Conservation (phyloP, 1,284 basidiomycete genomes). For the Leucoagaricus sp. region DNA sequence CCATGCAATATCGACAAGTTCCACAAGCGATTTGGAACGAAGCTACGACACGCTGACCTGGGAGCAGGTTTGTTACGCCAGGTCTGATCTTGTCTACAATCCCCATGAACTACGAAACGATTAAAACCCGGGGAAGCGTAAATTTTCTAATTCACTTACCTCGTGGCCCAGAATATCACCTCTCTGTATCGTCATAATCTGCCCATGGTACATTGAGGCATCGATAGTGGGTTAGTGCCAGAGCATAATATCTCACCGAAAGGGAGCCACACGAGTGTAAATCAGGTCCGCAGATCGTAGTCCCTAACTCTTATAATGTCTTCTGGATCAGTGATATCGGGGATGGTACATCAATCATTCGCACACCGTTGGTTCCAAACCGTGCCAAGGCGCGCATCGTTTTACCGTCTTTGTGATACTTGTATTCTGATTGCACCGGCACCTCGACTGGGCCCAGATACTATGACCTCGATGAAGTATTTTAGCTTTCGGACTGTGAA, state of each 20-base stretch:
- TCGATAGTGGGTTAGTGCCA: background rate
- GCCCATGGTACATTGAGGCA: slow-evolving; percentile 53
- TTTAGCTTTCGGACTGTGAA: background rate
- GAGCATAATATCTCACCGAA: too few relatives aligned
- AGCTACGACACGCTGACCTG: slow-evolving; percentile 72
- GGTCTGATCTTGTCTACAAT: slow-evolving; percentile 66
- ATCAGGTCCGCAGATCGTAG: slow-evolving; percentile 72
- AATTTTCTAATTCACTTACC: slow-evolving; percentile 32
- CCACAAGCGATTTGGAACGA: slow-evolving; percentile 83
- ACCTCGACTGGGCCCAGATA: slow-evolving; percentile 46
- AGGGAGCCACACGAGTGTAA: slow-evolving; percentile 52
- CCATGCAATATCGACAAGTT: slow-evolving; percentile 70
- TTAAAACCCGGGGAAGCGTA: background rate
- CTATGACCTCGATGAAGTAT: slow-evolving; percentile 22
- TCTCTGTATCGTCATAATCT: slow-evolving; percentile 65
- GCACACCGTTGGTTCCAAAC: slow-evolving; percentile 60
- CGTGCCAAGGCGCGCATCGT: slow-evolving; percentile 74
- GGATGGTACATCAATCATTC: slow-evolving; percentile 63
- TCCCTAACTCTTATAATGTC: slow-evolving; percentile 72
- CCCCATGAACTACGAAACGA: slow-evolving; percentile 59
- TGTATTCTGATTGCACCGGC: slow-evolving; percentile 48
- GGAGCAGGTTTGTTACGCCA: slow-evolving; percentile 56
- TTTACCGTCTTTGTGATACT: slow-evolving; percentile 47
- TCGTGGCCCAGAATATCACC: slow-evolving; percentile 81
- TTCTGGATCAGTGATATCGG: slow-evolving; percentile 67